Evolutionary conservation across 495 filamentous ascomycete species (phyloP).

Genomic region (Penicillium cataractarum): DNA sequence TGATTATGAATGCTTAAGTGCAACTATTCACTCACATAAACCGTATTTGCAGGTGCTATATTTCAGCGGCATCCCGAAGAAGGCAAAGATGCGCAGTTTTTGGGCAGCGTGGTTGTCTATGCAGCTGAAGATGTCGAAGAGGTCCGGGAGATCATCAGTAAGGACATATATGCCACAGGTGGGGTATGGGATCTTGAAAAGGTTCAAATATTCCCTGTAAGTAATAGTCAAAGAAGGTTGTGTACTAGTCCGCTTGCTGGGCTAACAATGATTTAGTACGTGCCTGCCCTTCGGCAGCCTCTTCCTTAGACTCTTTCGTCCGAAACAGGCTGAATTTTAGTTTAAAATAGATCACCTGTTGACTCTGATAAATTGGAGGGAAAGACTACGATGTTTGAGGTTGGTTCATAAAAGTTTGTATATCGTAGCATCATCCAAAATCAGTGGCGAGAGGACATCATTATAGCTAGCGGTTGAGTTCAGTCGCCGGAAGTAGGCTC

Average conservation of each 20-base stretch:
- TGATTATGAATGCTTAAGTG: neutral
- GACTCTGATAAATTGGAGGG: neutral
- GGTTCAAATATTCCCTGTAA: slow-evolving; percentile 50
- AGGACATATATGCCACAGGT: slow-evolving; percentile 67
- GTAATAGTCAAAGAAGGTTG: neutral
- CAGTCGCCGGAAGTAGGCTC: slow-evolving; percentile 11
- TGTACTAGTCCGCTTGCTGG: neutral
- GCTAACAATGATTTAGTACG: neutral
- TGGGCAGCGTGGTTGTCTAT: slow-evolving; percentile 66
- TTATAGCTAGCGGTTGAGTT: neutral
- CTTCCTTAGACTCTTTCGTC: too few species aligned
- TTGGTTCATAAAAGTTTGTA: neutral
- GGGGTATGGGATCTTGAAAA: slow-evolving; percentile 83
- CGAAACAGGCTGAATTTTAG: too few species aligned
- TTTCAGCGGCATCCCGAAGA: slow-evolving; percentile 59
- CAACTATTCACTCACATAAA: neutral
- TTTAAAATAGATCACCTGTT: too few species aligned
- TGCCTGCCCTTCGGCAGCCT: slow-evolving; percentile 3
- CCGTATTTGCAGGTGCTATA: slow-evolving; percentile 55
- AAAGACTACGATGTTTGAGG: neutral
- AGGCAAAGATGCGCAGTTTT: slow-evolving; percentile 60
- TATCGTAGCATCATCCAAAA: neutral
- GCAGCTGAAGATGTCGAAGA: slow-evolving; percentile 66
- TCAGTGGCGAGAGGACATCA: slow-evolving; percentile 1
- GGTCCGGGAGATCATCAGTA: slow-evolving; percentile 61